Conservation (phyloP, 2,329 filamentous ascomycete species). For the Apiospora pterosperma region DNA sequence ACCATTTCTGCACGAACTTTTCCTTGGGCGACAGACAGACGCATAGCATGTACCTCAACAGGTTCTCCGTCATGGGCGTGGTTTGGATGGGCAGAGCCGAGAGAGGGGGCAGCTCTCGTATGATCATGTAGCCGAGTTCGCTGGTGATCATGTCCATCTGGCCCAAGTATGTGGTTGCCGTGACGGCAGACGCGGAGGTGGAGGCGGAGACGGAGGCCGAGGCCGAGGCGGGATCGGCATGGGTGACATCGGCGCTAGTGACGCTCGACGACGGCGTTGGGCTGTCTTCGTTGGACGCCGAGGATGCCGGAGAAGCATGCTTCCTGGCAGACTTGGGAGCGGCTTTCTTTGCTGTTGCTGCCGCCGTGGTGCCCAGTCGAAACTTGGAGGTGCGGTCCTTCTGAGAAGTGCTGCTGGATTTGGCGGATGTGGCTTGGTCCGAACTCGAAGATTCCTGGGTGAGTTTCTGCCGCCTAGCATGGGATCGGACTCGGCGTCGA, state of each 20-base stretch:
- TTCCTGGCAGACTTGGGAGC: not conserved
- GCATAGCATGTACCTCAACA: slow-evolving; percentile 30
- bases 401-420: slow-evolving; percentile 21
- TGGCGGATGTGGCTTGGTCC: slow-evolving; percentile 13
- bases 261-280: not conserved
- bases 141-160: slow-evolving; percentile 23
- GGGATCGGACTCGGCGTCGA: slow-evolving; percentile 29
- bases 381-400: slow-evolving; percentile 31
- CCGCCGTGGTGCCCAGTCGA: slow-evolving; percentile 18
- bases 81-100: slow-evolving; percentile 28
- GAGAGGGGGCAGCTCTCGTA: slow-evolving; percentile 27
- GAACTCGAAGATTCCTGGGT: slow-evolving; percentile 19
- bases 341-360: slow-evolving; percentile 6
- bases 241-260: not conserved
- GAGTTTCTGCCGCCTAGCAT: slow-evolving; percentile 29
- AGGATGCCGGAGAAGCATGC: not conserved
- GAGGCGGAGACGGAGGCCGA: not conserved
- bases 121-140: slow-evolving; percentile 26
- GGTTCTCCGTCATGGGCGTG: slow-evolving; percentile 27
- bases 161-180: slow-evolving; percentile 10
- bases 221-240: not conserved
- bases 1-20: slow-evolving; percentile 27
- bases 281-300: not conserved
- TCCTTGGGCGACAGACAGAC: slow-evolving; percentile 30
- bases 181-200: not conserved